phyloP scores from a whole-genome alignment of 2,329 filamentous ascomycete species.

The Aquanectria penicillioides region DNA sequence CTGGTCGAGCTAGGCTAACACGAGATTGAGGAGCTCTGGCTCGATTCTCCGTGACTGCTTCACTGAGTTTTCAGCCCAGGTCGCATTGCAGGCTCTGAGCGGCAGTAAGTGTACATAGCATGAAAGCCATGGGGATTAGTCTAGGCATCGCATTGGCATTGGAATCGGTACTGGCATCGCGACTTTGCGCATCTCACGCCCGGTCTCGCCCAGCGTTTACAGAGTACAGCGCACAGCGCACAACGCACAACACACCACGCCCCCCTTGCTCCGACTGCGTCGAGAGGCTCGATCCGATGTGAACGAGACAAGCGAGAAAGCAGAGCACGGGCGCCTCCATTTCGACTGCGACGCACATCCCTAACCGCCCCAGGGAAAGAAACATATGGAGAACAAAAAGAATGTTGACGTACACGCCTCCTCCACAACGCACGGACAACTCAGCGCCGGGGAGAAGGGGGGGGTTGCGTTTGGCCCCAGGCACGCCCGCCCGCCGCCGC shows the following conservation, averaged over 20 bases:
- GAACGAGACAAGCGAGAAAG: neutral
- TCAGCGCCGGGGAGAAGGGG: constrained; percentile 34
- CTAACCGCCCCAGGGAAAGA: neutral
- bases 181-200: no score
- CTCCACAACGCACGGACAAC: constrained; percentile 47
- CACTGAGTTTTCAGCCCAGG: neutral
- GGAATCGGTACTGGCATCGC: no score
- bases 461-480: neutral
- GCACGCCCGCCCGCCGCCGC: constrained; percentile 2
- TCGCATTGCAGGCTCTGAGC: constrained; percentile 12
- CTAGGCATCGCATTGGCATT: no score
- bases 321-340: neutral
- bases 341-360: constrained; percentile 8
- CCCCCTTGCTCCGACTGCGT: no score
- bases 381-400: neutral
- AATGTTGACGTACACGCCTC: constrained; percentile 37
- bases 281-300: no score
- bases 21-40: neutral
- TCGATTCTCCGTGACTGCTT: neutral
- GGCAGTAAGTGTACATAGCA: neutral
- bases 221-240: no score
- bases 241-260: no score
- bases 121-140: no score
- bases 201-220: no score
- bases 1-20: neutral